Conservation (phyloP, 2,329 filamentous ascomycete genomes). For the Epichloe coenophiala region DNA sequence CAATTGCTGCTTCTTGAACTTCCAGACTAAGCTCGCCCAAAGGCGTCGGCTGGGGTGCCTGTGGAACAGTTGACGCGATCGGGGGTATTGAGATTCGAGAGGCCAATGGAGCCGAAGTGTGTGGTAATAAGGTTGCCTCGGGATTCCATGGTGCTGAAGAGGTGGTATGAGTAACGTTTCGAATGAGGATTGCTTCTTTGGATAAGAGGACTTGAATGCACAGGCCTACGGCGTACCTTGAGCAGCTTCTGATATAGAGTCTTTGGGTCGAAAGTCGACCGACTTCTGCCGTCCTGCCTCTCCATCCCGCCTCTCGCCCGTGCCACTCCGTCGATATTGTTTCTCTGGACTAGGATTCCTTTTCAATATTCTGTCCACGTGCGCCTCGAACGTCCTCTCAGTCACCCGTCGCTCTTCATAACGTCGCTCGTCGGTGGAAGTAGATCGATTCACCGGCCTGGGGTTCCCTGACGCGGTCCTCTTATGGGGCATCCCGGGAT, state of each 20-base stretch:
- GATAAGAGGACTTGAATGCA: neutral
- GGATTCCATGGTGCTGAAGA: constrained; percentile 56
- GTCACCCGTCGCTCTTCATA: constrained; percentile 40
- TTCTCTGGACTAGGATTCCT: constrained; percentile 46
- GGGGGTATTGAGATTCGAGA: constrained; percentile 51
- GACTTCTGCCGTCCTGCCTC: constrained; percentile 28
- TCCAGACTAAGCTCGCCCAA: constrained; percentile 63
- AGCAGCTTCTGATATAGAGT: constrained; percentile 32
- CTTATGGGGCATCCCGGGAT: constrained; percentile 36
- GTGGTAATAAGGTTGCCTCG: constrained; percentile 57
- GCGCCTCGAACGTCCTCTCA: constrained; percentile 44
- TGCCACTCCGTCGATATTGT: constrained; percentile 29
- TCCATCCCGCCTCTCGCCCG: constrained; percentile 23
- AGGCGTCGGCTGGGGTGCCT: constrained; percentile 55
- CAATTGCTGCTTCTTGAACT: constrained; percentile 70
- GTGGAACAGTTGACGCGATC: constrained; percentile 59
- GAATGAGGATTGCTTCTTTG: neutral
- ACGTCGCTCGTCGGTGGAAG: constrained; percentile 27
- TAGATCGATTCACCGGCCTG: constrained; percentile 28
- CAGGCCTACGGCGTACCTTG: constrained; percentile 26
- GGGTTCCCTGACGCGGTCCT: constrained; percentile 44
- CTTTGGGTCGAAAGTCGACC: constrained; percentile 30
- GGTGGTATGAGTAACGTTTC: neutral
- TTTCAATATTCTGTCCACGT: constrained; percentile 47
- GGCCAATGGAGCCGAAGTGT: constrained; percentile 59